These are phyloP conservation scores for Phytophthora capsici DNA, from an alignment of 352 stramenopile genomes.

Conservation along the genomic window DNA sequence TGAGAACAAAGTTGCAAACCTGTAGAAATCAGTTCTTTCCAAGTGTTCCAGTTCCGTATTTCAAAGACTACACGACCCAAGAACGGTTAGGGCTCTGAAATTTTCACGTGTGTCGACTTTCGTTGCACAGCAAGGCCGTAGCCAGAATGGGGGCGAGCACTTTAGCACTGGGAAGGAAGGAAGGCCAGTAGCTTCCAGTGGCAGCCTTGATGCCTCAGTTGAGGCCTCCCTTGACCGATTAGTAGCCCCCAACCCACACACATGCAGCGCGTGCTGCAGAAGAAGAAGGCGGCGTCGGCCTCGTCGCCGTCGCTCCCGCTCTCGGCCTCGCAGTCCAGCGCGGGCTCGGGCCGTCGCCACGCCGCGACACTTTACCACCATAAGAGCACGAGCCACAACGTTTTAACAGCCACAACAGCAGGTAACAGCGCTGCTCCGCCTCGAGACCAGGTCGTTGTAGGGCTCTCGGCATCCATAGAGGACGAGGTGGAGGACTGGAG, in stretches of 20 bases:
- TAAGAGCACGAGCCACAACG: conserved; percentile 12
- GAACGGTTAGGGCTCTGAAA: conserved; percentile 76
- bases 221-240: conserved; percentile 5
- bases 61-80: background rate
- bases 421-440: background rate
- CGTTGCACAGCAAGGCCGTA: conserved; percentile 38
- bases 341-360: conserved; percentile 12
- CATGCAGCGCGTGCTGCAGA: conserved; percentile 42
- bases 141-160: conserved; percentile 20
- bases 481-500: conserved; percentile 85
- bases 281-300: conserved; percentile 28
- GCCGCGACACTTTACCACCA: conserved; percentile 24
- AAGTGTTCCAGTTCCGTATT: background rate
- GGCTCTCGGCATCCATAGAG: conserved; percentile 65
- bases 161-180: conserved; percentile 22
- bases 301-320: conserved; percentile 17
- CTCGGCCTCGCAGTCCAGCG: conserved; percentile 7
- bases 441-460: conserved; percentile 75
- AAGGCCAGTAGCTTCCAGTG: conserved; percentile 1
- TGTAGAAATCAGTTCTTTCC: background rate
- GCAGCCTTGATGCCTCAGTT: conserved; percentile 28
- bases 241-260: conserved; percentile 9
- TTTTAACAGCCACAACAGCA: background rate
- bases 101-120: conserved; percentile 52
- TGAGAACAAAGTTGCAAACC: no score